Conservation (phyloP, 73 alveolate species). For the Effrenium voratum region DNA sequence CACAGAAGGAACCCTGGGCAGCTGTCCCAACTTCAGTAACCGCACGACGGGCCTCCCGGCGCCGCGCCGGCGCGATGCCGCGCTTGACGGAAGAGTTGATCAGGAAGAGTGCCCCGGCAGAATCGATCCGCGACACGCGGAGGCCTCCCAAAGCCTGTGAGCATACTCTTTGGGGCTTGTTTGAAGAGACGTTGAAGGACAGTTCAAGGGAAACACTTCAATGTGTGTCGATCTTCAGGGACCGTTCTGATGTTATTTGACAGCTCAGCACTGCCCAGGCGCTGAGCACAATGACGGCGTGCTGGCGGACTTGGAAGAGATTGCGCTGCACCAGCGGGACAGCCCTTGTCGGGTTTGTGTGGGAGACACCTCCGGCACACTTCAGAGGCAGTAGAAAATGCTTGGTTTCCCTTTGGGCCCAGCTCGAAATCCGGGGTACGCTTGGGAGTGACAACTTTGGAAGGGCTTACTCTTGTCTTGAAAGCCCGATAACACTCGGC, state of each 20-base stretch:
- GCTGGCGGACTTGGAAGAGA: constrained; percentile 99
- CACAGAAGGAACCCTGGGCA: too few species aligned
- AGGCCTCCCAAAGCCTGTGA: not conserved
- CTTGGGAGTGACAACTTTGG: too few species aligned
- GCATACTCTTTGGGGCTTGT: not conserved
- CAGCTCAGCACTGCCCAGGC: constrained; percentile 55
- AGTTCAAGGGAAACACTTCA: not conserved
- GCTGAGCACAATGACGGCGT: constrained; percentile 99
- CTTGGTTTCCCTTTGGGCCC: too few species aligned
- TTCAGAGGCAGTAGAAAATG: too few species aligned
- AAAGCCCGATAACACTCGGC: too few species aligned
- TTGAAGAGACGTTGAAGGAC: not conserved
- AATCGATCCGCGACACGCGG: not conserved
- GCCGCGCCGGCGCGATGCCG: constrained; percentile 58
- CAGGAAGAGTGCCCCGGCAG: not conserved
- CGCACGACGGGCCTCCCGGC: too few species aligned
- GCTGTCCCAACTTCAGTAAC: too few species aligned
- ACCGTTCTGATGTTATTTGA: not conserved
- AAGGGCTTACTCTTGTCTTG: too few species aligned
- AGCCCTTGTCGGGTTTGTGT: too few species aligned
- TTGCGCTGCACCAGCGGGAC: constrained; percentile 98
- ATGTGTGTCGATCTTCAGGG: not conserved
- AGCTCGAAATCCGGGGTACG: too few species aligned
- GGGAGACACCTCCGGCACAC: too few species aligned
- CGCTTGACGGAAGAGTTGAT: constrained; percentile 66